Conservation (phyloP, 345 rosid genomes). For the Lepidium africanum region DNA sequence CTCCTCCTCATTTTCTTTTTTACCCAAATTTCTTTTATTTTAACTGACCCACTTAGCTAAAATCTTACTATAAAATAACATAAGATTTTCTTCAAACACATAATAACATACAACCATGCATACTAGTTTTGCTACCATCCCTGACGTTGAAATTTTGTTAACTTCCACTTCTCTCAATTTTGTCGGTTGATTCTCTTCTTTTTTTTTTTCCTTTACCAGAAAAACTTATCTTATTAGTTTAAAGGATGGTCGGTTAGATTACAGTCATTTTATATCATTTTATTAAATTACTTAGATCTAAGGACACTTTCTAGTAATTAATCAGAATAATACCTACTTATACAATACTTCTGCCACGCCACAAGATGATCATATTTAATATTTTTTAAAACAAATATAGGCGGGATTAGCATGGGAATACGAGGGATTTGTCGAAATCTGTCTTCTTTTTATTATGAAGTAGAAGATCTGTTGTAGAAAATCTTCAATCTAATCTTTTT, state of each 20-base stretch:
- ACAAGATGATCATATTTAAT: no score
- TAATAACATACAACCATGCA: background rate
- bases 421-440: no score
- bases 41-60: background rate
- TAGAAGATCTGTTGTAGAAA: no score
- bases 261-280: background rate
- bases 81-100: background rate
- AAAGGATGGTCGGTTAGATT: conserved; percentile 3
- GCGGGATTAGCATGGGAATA: no score
- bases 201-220: no score
- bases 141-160: background rate
- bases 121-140: background rate
- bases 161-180: background rate
- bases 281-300: background rate
- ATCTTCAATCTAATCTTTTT: no score
- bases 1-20: background rate
- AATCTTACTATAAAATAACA: background rate
- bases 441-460: no score
- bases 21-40: background rate
- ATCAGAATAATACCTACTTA: background rate
- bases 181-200: background rate
- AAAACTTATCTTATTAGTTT: background rate
- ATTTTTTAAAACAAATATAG: no score
- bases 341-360: no score
- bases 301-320: background rate